phyloP scores from a whole-genome alignment of 1,284 basidiomycete genomes.

The Phylloporus sp. region DNA sequence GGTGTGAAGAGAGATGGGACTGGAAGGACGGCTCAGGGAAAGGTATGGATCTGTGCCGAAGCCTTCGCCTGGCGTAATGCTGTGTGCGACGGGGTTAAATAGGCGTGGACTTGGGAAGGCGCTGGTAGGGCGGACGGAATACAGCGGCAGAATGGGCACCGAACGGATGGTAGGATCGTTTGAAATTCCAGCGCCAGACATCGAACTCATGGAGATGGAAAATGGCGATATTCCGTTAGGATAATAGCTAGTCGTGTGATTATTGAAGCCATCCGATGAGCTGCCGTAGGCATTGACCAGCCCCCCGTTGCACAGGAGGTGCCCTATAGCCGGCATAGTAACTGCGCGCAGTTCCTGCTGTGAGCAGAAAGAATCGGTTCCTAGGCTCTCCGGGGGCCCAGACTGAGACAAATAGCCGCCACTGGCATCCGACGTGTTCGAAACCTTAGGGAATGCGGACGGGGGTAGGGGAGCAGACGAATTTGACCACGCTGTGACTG shows the following conservation, averaged over 20 bases:
- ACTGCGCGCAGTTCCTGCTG: not conserved
- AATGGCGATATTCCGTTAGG: constrained; percentile 1
- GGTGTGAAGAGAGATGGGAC: not conserved
- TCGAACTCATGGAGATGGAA: not conserved
- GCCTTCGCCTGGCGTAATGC: not conserved
- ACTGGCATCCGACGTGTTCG: not conserved
- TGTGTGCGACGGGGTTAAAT: not conserved
- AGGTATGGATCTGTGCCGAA: not conserved
- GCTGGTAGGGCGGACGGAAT: not conserved
- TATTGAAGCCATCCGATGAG: not conserved
- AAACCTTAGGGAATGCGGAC: not conserved
- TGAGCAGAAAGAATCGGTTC: constrained; percentile 5
- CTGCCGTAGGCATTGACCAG: constrained; percentile 14
- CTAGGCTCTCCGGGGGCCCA: not conserved
- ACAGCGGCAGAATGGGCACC: not conserved
- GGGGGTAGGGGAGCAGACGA: not conserved
- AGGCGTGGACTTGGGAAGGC: not conserved
- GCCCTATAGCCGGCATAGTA: constrained; percentile 14
- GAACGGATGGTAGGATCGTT: not conserved
- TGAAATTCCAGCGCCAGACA: not conserved
- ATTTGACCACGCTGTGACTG: not conserved
- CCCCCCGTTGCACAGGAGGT: not conserved
- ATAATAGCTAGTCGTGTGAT: not conserved
- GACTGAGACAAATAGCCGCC: not conserved
- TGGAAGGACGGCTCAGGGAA: constrained; percentile 1